Percentiles rank a stretch among this genome's conserved stretches.
These are phyloP conservation scores for Paracamarosporium sp. DNA, from an alignment of 2,329 filamentous ascomycete genomes.

Conservation along the genomic window DNA sequence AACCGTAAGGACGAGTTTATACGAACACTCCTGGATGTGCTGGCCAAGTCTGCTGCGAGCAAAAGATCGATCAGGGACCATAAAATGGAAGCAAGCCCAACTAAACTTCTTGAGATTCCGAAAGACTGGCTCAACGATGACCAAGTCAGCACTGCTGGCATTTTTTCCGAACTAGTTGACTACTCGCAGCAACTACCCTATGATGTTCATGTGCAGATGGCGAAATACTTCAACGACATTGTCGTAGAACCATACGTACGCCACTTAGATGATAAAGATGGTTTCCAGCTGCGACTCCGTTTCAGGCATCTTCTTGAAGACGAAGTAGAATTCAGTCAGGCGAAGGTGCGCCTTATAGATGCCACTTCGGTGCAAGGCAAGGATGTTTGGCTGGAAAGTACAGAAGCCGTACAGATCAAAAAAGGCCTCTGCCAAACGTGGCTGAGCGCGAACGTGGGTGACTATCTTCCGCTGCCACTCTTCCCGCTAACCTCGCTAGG, in stretches of 20 bases:
- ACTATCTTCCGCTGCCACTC: neutral
- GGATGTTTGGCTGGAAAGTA: slow-evolving; percentile 71
- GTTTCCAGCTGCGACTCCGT: slow-evolving; percentile 73
- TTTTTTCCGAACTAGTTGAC: slow-evolving; percentile 53
- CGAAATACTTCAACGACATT: slow-evolving; percentile 75
- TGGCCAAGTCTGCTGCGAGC: slow-evolving; percentile 67
- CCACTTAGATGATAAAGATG: slow-evolving; percentile 75
- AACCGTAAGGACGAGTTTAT: slow-evolving; percentile 81
- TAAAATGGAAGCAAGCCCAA: slow-evolving; percentile 20
- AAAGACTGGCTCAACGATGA: slow-evolving; percentile 48
- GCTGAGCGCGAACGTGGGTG: slow-evolving; percentile 54
- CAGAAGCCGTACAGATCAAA: slow-evolving; percentile 55
- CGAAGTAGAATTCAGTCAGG: slow-evolving; percentile 69
- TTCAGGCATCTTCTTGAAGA: slow-evolving; percentile 77
- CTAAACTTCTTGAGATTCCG: slow-evolving; percentile 12
- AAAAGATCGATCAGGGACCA: slow-evolving; percentile 34
- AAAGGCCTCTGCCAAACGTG: slow-evolving; percentile 62
- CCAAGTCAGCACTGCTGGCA: slow-evolving; percentile 43
- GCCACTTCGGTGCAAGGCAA: slow-evolving; percentile 62
- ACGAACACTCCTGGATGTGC: slow-evolving; percentile 73
- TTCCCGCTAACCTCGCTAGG: slow-evolving; percentile 52
- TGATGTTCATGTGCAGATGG: slow-evolving; percentile 72
- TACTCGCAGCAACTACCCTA: slow-evolving; percentile 60
- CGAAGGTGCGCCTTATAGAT: slow-evolving; percentile 69
- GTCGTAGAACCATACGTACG: slow-evolving; percentile 71